Percentiles rank a stretch among this genome's conserved stretches.
Conservation (phyloP, 2,329 filamentous ascomycete species). For the Phyllosticta citrichinensis region DNA sequence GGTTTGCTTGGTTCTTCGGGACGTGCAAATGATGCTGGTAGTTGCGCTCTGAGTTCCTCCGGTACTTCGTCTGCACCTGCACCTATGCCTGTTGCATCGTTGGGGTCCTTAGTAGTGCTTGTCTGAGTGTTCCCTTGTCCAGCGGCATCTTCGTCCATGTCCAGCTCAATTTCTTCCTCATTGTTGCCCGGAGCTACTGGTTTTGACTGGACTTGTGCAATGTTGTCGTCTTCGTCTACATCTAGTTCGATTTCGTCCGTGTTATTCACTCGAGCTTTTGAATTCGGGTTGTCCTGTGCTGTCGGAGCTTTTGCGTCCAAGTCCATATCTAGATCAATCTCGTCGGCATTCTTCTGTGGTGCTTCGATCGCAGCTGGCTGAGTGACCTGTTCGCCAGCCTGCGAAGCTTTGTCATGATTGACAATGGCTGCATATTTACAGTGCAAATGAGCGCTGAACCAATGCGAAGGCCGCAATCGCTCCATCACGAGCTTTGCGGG, state of each 20-base stretch:
- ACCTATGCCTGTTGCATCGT: background rate
- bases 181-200: slow-evolving; percentile 52
- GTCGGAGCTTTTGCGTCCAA: slow-evolving; percentile 43
- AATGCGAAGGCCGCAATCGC: slow-evolving; percentile 68
- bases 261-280: slow-evolving; percentile 12
- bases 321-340: slow-evolving; percentile 51
- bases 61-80: slow-evolving; percentile 35
- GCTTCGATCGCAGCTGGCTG: background rate
- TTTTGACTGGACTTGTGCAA: slow-evolving; percentile 6
- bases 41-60: slow-evolving; percentile 57
- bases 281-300: background rate
- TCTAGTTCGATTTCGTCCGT: slow-evolving; percentile 30
- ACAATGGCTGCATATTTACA: slow-evolving; percentile 67
- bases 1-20: slow-evolving; percentile 28
- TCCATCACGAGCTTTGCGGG: slow-evolving; percentile 76
- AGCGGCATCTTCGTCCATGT: slow-evolving; percentile 18
- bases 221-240: slow-evolving; percentile 25
- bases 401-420: slow-evolving; percentile 30
- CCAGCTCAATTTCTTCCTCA: slow-evolving; percentile 34
- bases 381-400: background rate
- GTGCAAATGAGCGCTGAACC: slow-evolving; percentile 88
- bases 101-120: background rate
- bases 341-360: slow-evolving; percentile 48
- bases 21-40: slow-evolving; percentile 61
- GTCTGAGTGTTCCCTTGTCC: background rate